Base-by-base conservation (phyloP, 148 eudicot genomes). In the Diospyros lotus region DNA sequence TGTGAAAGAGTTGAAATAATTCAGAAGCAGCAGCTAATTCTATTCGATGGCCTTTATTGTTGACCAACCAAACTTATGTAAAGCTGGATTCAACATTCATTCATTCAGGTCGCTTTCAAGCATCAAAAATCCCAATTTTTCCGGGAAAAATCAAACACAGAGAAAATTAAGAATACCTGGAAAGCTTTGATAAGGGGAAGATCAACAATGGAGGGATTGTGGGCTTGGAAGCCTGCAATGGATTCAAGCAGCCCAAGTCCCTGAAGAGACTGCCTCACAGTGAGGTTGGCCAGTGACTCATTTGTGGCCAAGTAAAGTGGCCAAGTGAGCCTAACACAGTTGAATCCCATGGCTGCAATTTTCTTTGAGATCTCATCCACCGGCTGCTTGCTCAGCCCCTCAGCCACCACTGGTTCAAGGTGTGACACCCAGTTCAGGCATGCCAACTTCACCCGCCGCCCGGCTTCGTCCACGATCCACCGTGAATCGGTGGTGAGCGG, bases 291-390 rank as follows among this genome's bases (percentile, higher is more conserved):
- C 69, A 92, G 78, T 0, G 87, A 43, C 0, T 82, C 84, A 78
- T 95, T 85, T 6, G 97, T 90, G 15, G 77, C 89, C 80, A 93
- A 75, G 59, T 73, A 83, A 39, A 93, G 83, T 15, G 98, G 94
- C 96, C 96, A 95, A 45, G 99, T 92, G 4, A 95, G 81, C 80
- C 99, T 88, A 51, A 90, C 96, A 66, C 99, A 95, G 74, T 92
- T 95, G 72, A 95, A 95, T 38, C 99, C 97, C 92, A 84, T 73
- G 5, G 82, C 64, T 2, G 44, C 39, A 9, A 93, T 93, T 51
- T 54, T 67, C 66, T 73, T 76, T 0, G 93, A 85, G 6, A 90
- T 88, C 41, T 3, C 71, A 55, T 88, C 93, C 1, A 85, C 75
- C 9, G 99, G 91, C 69, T 84, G 91, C 67, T 91, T 88, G 76